Evolutionary conservation across 2,329 filamentous ascomycete species (phyloP).

Genomic region (Dothistroma pini): DNA sequence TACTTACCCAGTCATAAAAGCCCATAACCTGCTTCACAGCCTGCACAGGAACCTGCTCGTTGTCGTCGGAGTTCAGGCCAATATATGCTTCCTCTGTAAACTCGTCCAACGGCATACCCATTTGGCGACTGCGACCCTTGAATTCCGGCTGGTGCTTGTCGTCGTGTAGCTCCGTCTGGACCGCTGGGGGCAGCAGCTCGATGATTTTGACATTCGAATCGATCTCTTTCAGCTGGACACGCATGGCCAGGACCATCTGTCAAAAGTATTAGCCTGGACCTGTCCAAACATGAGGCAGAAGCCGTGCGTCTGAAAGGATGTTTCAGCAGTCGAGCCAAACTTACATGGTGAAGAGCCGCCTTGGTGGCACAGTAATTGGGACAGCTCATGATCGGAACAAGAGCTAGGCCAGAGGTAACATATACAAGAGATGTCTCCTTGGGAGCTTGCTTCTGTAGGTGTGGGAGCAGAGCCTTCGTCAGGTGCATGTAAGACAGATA

Average conservation of each 20-base stretch:
- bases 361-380: conserved; percentile 55
- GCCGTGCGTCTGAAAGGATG: too few species aligned
- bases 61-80: conserved; percentile 42
- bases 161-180: conserved; percentile 57
- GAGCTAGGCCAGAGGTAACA: conserved; percentile 50
- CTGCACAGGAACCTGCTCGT: conserved; percentile 53
- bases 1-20: conserved; percentile 34
- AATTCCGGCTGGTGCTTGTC: conserved; percentile 52
- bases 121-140: conserved; percentile 42
- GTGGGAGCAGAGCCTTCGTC: conserved; percentile 49
- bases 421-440: conserved; percentile 44
- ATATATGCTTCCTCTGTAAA: conserved; percentile 51
- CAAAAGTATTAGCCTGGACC: too few species aligned
- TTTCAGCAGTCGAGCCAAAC: too few species aligned
- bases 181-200: conserved; percentile 54
- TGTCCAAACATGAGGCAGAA: too few species aligned
- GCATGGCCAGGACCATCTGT: conserved; percentile 47
- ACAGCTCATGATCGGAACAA: conserved; percentile 47
- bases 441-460: conserved; percentile 44
- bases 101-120: conserved; percentile 53
- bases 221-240: conserved; percentile 48
- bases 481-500: conserved; percentile 50
- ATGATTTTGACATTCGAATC: conserved; percentile 51
- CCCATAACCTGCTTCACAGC: conserved; percentile 42
- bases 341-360: conserved; percentile 50